Conservation (phyloP, 2,329 filamentous ascomycete genomes). For the Sporothrix dimorphospora region DNA sequence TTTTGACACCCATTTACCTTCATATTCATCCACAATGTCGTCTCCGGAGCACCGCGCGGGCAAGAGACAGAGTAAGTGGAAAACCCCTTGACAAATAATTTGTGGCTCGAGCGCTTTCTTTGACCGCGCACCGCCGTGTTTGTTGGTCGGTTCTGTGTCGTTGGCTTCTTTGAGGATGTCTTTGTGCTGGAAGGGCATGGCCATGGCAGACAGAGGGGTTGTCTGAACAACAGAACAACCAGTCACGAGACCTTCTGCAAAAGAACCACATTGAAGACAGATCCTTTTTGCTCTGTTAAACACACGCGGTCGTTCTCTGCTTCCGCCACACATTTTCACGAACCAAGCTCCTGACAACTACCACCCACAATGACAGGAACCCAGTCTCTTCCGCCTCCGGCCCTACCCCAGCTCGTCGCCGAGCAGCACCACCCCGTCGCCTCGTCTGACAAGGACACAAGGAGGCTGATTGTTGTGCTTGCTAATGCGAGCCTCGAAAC, state of each 20-base stretch:
- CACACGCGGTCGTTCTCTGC: not conserved
- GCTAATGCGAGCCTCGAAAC: constrained; percentile 98
- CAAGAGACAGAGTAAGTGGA: constrained; percentile 41
- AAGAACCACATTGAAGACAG: not conserved
- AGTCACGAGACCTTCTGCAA: not conserved
- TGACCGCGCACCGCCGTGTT: not conserved
- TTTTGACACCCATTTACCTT: not conserved
- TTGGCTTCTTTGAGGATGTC: not conserved
- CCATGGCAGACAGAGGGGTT: not conserved
- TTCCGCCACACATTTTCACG: not conserved
- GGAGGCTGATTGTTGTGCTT: constrained; percentile 90
- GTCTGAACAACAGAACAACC: not conserved
- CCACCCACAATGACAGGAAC: constrained; percentile 64
- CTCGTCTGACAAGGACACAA: constrained; percentile 83
- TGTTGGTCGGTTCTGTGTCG: not conserved
- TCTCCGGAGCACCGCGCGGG: constrained; percentile 37
- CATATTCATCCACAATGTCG: constrained; percentile 28
- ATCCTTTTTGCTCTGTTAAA: not conserved
- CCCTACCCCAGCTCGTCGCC: constrained; percentile 87
- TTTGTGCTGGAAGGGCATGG: not conserved
- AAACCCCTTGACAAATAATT: not conserved
- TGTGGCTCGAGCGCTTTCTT: not conserved
- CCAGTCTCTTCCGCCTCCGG: constrained; percentile 90
- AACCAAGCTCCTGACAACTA: not conserved
- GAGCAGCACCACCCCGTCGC: constrained; percentile 89